These are phyloP conservation scores for Pelargonium fulgidum DNA, from an alignment of 441 rosid genomes.

Conservation along the genomic window DNA sequence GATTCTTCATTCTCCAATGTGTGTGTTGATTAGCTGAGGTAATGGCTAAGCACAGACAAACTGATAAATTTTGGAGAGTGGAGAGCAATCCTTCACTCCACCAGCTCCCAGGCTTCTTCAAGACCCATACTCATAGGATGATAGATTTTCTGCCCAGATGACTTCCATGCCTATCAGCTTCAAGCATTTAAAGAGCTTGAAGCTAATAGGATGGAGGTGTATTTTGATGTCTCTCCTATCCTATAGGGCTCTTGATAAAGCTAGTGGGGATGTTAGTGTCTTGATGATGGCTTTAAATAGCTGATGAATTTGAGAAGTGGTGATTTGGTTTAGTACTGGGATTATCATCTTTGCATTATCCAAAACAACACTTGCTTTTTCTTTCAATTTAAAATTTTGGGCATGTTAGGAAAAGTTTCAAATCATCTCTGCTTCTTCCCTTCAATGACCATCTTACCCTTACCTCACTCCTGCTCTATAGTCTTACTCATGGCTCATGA, in stretches of 20 bases:
- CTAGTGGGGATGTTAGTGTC: constrained; percentile 28
- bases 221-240: constrained; percentile 10
- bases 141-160: constrained; percentile 22
- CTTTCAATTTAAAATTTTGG: constrained; percentile 22
- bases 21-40: constrained; percentile 4
- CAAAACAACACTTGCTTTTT: constrained; percentile 17
- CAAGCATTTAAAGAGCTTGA: constrained; percentile 5
- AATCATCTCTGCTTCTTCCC: constrained; percentile 21
- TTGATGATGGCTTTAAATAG: constrained; percentile 39
- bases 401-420: constrained; percentile 23
- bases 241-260: constrained; percentile 30
- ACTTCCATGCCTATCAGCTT: constrained; percentile 30
- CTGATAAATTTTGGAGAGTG: constrained; percentile 35
- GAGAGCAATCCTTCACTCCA: constrained; percentile 24
- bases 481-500: too few relatives aligned
- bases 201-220: constrained; percentile 25
- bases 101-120: constrained; percentile 23
- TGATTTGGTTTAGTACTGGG: background rate
- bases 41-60: constrained; percentile 34
- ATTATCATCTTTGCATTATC: constrained; percentile 21
- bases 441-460: constrained; percentile 29
- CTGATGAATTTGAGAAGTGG: constrained; percentile 14
- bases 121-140: constrained; percentile 27
- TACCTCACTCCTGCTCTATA: background rate
- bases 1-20: too few relatives aligned